Evolutionary conservation across 805 yeast genomes (phyloP), one percentile per base, ranked within the genome.

Genomic region (Saccharomycopsis sp.): DNA sequence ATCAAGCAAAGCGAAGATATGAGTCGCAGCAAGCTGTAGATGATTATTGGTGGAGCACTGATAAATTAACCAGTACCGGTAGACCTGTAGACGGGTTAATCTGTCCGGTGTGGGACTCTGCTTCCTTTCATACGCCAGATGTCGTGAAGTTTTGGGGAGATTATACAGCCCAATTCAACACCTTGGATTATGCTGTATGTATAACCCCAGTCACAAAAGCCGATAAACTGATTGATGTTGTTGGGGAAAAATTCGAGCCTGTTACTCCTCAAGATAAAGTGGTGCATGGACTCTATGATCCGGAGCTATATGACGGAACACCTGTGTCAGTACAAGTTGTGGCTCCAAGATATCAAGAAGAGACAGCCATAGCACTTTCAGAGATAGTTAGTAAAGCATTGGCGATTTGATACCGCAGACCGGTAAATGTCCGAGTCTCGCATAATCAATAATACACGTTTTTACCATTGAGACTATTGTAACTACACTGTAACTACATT

Each of bases 271-370:
- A 64, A 2, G 79, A 75, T 52, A 64, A 67, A 47, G 63, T 61
- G 14, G 65, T 66, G 41, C 68, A 72, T 66, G 70, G 72, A 12
- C 67, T 73, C 44, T 82, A 82, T 69, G 73, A 79, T 57, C 76
- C 83, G 3, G 78, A 76, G 56, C 69, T 74, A 51, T 71, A 69
- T 56, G 72, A 75, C 58, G 81, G 80, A 2, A 81, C 80, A 64
- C 86, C 87, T 0, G 81, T 84, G 2, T 73, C 78, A 2, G 62
- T 83, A 5, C 89, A 85, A 66, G 62, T 85, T 23, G 76, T 82
- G 17, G 78, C 84, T 24, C 73, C 78, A 57, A 73, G 83, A 58
- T 78, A 77, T 57, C 78, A 83, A 61, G 89, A 85, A 65, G 89
- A 85, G 65, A 78, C 80, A 65, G 77, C 78, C 2, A 66, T 82